Evolutionary conservation across 805 yeast species (phyloP), one percentile per base, ranked within the genome.

Genomic region (Metschnikowia dekortorum): DNA sequence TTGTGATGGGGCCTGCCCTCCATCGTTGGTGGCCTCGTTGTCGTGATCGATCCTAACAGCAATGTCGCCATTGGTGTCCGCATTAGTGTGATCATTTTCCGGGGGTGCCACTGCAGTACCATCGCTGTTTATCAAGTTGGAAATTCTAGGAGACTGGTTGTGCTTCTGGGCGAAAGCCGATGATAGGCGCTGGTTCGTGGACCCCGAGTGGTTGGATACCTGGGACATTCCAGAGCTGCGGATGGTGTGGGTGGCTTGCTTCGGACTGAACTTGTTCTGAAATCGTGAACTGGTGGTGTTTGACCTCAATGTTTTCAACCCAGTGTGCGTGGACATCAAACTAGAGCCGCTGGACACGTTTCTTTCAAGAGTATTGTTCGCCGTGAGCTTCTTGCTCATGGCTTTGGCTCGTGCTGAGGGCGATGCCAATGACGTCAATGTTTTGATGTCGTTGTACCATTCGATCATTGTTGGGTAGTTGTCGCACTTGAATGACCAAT

Each of bases 401-500:
- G 56, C 71, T 44, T 76, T 70, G 1, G 84, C 76, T 61, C 88
- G 75, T 11, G 84, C 76, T 29, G 76, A 69, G 2, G 89, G 82
- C n/a, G 79, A 79, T 18, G 84, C 73, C 51, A 86, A 73, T 13
- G 76, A 68, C 2, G 94, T 85, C 58, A 90, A 73, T 43, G 73
- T 74, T 63, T 84, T 83, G 57, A 92, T 75, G 62, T 87, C 96
- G 56, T 80, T 80, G 67, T 80, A 88, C 99, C 99, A 92, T 37
- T 75, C 78, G 65, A 85, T 81, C 92, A 90, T 88, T 32, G 78
- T 67, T 39, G 84, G 86, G 60, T 86, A 87, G 44, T 86, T 80
- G 61, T 87, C 94, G n/a, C 95, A 85, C 56, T 96, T 79, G 73
- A 92, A 91, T n/a, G 91, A 94, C 89, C 94, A 89, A 61, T 89